Base-by-base conservation (phyloP, 2,329 filamentous ascomycete species). In the Cladophialophora immunda region DNA sequence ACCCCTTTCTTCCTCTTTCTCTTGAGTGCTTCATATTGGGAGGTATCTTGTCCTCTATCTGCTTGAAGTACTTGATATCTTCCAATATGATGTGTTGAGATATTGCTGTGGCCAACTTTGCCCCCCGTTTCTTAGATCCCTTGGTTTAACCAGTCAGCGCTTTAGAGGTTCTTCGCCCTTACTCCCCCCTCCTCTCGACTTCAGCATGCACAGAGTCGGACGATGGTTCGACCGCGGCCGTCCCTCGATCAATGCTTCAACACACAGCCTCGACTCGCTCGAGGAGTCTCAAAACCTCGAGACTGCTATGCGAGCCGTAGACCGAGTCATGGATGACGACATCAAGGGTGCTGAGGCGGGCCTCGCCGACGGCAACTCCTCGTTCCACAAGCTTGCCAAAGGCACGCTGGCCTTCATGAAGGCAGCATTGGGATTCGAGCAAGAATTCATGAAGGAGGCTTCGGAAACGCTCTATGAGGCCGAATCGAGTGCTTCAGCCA, bases 381-480 rank as follows among this genome's bases (percentile, higher is more conserved):
- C 92, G n/a, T 98, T 96, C 76, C 95, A 99, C 79, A 88, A 88
- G 81, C 85, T 98, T 36, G 94, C 93, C 32, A 84, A 90, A 71
- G 91, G 92, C 60, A 89, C 97, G 36, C 89, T 93, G 22, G 88
- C 88, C 53, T 98, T 98, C 77, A 89, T 98, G 79, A 86, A 89
- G 72, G 93, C 94, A 19, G 90, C 95, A 2, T 82, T 98, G 1
- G 94, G 94, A 1, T 95, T 97, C 74, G 95, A 98, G 79, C 94
- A 96, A 78, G 89, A 95, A 3, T 85, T 96, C 71, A 95, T 98
- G 90, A 88, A 88, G 64, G 89, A 96, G 86, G 93, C 95, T 25
- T 87, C 88, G 15, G 85, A 88, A 29, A 86, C 88, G 57, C 84
- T 99, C 29, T 85, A 85, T 58, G 88, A 91, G 53, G 92, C 92